These are phyloP conservation scores for Endocarpon pusillum DNA, from an alignment of 495 filamentous ascomycete species.

Conservation along the genomic window DNA sequence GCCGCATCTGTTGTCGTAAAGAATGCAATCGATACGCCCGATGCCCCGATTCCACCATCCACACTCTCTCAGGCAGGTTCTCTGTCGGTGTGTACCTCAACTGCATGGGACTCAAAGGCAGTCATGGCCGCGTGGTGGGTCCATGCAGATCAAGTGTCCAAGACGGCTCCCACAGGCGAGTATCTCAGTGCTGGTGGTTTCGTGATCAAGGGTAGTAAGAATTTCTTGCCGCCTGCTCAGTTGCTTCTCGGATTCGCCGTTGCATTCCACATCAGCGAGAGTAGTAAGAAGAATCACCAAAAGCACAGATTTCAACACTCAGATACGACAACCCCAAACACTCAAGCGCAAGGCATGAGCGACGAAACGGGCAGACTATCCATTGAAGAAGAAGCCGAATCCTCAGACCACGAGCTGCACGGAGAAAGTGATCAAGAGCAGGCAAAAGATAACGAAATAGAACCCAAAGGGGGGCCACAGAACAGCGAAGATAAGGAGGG, in stretches of 20 bases:
- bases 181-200: constrained; percentile 63
- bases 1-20: constrained; percentile 72
- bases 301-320: constrained; percentile 48
- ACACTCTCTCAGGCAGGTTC: constrained; percentile 83
- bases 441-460: constrained; percentile 14
- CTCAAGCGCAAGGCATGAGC: constrained; percentile 2
- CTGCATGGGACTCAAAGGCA: constrained; percentile 89
- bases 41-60: constrained; percentile 77
- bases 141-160: constrained; percentile 69
- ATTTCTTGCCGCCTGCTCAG: constrained; percentile 77
- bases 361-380: constrained; percentile 8
- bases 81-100: constrained; percentile 65
- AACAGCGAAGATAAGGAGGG: constrained; percentile 8
- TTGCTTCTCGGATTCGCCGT: constrained; percentile 74
- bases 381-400: constrained; percentile 14
- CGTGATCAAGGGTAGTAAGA: constrained; percentile 67
- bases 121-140: constrained; percentile 95
- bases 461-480: constrained; percentile 8
- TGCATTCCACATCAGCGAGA: constrained; percentile 76
- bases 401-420: constrained; percentile 16
- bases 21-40: constrained; percentile 54
- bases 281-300: constrained; percentile 64
- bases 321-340: background rate
- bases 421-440: constrained; percentile 11
- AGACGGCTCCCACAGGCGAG: constrained; percentile 61